A percentile compares a stretch with the other conserved stretches of the same genome.
phyloP scores from a whole-genome alignment of 1,284 basidiomycete species.

The Ustilago cynodontis region DNA sequence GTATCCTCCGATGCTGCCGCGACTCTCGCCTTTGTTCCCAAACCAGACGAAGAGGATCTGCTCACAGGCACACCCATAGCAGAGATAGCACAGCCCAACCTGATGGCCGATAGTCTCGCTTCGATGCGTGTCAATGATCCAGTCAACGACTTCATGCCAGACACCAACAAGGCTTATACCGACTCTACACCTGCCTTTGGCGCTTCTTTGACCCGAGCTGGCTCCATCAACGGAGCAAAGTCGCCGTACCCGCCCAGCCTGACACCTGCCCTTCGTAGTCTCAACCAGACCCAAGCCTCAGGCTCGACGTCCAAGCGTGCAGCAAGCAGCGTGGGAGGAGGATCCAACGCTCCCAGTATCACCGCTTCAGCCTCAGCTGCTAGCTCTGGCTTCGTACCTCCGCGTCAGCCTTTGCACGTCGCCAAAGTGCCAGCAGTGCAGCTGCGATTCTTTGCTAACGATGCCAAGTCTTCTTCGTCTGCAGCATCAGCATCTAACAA shows the following conservation, averaged over 20 bases:
- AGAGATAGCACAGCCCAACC: conserved; percentile 21
- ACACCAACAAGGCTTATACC: conserved; percentile 50
- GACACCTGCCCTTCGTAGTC: conserved; percentile 28
- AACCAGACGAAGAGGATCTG: conserved; percentile 37
- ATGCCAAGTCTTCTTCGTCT: conserved; percentile 15
- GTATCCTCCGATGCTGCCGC: conserved; percentile 21
- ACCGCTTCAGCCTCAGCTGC: conserved; percentile 38
- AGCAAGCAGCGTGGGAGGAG: conserved; percentile 30
- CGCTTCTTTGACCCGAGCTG: conserved; percentile 20
- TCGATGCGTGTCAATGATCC: conserved; percentile 32
- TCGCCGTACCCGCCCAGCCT: conserved; percentile 29
- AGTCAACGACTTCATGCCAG: conserved; percentile 46
- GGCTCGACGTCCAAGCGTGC: conserved; percentile 2
- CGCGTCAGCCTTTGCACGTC: conserved; percentile 36
- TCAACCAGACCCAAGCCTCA: conserved; percentile 17
- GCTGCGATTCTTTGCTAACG: conserved; percentile 52
- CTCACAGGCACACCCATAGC: conserved; percentile 26
- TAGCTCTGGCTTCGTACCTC: conserved; percentile 46
- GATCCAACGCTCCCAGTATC: conserved; percentile 33
- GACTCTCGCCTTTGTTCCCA: conserved; percentile 43
- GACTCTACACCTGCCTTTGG: conserved; percentile 22
- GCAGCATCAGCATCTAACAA: conserved; percentile 9
- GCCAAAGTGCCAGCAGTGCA: conserved; percentile 46
- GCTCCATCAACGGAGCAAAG: conserved; percentile 20
- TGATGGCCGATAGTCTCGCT: conserved; percentile 19